These are phyloP conservation scores for Pterocarpus santalinus DNA, from an alignment of 306 rosid genomes.

Conservation along the genomic window DNA sequence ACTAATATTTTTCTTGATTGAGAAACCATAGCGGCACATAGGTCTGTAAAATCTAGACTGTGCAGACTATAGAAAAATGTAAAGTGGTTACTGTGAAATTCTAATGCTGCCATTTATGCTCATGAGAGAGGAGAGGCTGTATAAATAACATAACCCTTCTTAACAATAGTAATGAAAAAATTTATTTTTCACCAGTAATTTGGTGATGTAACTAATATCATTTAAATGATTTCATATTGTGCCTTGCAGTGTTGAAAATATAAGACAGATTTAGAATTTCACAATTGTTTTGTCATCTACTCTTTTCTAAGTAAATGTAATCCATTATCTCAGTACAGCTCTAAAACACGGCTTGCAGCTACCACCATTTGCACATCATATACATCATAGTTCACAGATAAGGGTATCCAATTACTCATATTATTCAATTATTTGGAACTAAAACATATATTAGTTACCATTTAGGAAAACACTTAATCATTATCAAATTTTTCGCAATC, in stretches of 20 bases:
- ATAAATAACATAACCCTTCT: slow-evolving; percentile 12
- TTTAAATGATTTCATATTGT: neutral
- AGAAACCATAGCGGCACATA: neutral
- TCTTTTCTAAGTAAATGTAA: neutral
- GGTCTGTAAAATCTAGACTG: neutral
- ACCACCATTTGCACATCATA: slow-evolving; percentile 2
- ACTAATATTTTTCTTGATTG: neutral
- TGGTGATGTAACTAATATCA: neutral
- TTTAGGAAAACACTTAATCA: slow-evolving; percentile 7
- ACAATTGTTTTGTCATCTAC: neutral
- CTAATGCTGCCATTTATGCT: neutral
- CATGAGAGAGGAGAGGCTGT: slow-evolving; percentile 6
- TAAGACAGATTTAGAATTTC: neutral
- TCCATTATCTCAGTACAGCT: slow-evolving; percentile 8
- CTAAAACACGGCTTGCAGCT: neutral
- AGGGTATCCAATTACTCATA: neutral
- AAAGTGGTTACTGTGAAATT: neutral
- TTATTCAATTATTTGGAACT: slow-evolving; percentile 7
- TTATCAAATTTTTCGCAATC: slow-evolving; percentile 21
- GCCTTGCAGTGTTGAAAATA: slow-evolving; percentile 13
- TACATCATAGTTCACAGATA: slow-evolving; percentile 17
- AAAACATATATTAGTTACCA: neutral
- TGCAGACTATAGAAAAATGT: slow-evolving; percentile 1
- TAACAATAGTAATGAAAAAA: slow-evolving; percentile 1
- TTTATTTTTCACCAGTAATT: neutral